Evolutionary conservation across 2,329 filamentous ascomycete genomes (phyloP).

Genomic region (Epicoccum sorghinum): DNA sequence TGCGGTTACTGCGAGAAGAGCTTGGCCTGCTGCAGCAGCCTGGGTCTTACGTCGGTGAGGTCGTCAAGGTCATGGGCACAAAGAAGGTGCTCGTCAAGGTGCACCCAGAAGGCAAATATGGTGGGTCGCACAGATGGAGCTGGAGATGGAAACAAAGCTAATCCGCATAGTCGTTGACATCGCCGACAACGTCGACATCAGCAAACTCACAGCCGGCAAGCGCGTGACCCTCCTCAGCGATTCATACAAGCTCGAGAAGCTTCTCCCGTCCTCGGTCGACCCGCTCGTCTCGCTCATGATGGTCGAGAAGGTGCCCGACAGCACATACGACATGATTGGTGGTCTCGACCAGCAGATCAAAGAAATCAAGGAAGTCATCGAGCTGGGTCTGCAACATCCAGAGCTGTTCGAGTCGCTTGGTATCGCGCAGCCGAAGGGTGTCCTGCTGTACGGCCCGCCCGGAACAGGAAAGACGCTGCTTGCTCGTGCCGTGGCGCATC

Average conservation of each 20-base stretch:
- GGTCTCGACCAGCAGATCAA: conserved; percentile 99
- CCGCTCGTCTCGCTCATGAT: conserved; percentile 99
- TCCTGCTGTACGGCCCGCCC: conserved; percentile 92
- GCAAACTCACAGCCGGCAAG: conserved; percentile 96
- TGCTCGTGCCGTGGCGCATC: conserved; percentile 93
- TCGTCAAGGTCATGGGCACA: conserved; percentile 99
- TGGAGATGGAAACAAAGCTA: background rate
- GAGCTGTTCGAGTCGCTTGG: conserved; percentile 99
- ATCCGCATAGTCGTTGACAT: conserved; percentile 82
- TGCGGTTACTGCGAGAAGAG: conserved; percentile 92
- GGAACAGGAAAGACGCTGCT: conserved; percentile 97
- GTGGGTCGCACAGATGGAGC: conserved; percentile 58
- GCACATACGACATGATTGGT: conserved; percentile 99
- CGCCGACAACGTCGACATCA: conserved; percentile 89
- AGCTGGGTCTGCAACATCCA: conserved; percentile 96
- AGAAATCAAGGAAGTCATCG: conserved; percentile 99
- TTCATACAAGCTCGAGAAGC: conserved; percentile 98
- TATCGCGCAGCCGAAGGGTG: conserved; percentile 97
- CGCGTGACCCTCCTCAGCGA: conserved; percentile 95
- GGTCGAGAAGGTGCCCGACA: conserved; percentile 99
- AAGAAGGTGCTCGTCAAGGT: conserved; percentile 99
- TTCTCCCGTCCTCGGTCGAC: conserved; percentile 96
- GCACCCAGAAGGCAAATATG: conserved; percentile 99
- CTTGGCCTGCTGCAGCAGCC: conserved; percentile 94
- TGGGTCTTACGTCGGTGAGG: conserved; percentile 96